Percentiles rank a stretch among this genome's conserved stretches.
Evolutionary conservation across 2,329 filamentous ascomycete species (phyloP).

Genomic region (Thermothelomyces thermophilus): DNA sequence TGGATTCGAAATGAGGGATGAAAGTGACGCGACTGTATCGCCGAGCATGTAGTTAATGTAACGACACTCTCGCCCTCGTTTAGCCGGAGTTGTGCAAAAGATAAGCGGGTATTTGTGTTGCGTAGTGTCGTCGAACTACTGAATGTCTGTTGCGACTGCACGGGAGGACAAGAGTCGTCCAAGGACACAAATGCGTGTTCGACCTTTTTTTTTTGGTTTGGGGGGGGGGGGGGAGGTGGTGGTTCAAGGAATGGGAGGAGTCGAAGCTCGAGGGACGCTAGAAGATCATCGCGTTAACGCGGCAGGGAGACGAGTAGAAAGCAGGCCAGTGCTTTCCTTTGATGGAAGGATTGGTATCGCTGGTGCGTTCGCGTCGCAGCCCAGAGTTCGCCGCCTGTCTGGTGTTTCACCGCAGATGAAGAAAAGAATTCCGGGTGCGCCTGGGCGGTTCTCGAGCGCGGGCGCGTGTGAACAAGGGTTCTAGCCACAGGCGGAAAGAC

Average conservation of each 20-base stretch:
- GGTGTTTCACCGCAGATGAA: not conserved
- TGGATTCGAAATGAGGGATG: not conserved
- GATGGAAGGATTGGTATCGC: not conserved
- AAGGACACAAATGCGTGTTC: not conserved
- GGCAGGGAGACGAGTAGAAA: not conserved
- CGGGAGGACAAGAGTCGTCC: not conserved
- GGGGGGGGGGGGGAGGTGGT: too few species aligned
- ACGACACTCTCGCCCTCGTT: constrained; percentile 2
- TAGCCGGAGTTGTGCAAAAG: not conserved
- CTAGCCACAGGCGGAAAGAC: not conserved
- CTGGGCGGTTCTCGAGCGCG: not conserved
- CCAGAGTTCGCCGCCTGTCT: not conserved
- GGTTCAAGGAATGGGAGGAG: constrained; percentile 5
- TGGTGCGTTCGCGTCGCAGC: not conserved
- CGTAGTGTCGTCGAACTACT: not conserved
- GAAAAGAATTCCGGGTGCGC: not conserved
- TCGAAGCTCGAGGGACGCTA: constrained; percentile 21
- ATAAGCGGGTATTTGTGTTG: not conserved
- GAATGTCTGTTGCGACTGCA: not conserved
- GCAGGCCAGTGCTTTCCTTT: not conserved
- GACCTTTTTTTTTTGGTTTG: too few species aligned
- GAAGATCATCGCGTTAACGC: constrained; percentile 14
- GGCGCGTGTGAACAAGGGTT: not conserved
- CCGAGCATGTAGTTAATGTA: constrained; percentile 15
- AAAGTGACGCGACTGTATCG: constrained; percentile 6